Conservation (phyloP, 345 rosid genomes). For the Brassica nigra region DNA sequence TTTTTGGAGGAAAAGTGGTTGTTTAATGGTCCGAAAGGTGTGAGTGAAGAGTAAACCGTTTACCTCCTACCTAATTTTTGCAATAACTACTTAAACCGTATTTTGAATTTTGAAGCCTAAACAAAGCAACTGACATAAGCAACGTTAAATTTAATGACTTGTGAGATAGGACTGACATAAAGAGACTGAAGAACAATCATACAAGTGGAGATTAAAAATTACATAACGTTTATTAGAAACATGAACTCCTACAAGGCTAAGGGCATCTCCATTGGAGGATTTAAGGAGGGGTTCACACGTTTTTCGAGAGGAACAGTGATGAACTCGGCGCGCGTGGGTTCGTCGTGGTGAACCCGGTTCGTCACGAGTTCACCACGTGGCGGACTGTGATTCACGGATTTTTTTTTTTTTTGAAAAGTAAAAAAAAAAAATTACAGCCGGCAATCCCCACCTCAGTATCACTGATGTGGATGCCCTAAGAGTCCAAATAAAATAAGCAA, state of each 20-base stretch:
- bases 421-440: too few species aligned
- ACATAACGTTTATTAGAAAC: conserved; percentile 8
- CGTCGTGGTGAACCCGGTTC: too few species aligned
- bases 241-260: conserved; percentile 30
- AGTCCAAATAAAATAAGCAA: conserved; percentile 18
- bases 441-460: too few species aligned
- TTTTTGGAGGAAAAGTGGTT: neutral
- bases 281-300: too few species aligned
- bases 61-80: conserved; percentile 10
- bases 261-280: too few species aligned
- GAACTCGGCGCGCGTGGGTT: too few species aligned
- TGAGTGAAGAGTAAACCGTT: neutral
- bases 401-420: too few species aligned
- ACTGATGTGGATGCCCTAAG: too few species aligned
- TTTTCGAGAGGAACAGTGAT: too few species aligned
- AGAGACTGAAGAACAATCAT: conserved; percentile 3
- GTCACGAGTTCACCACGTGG: too few species aligned
- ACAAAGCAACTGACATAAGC: neutral
- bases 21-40: neutral
- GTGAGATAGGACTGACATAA: neutral
- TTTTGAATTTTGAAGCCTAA: neutral
- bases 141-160: neutral
- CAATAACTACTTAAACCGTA: neutral
- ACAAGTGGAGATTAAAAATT: neutral
- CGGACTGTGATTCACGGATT: too few species aligned